Conservation (phyloP, 768 basidiomycete genomes). For the Megacollybia marginata region DNA sequence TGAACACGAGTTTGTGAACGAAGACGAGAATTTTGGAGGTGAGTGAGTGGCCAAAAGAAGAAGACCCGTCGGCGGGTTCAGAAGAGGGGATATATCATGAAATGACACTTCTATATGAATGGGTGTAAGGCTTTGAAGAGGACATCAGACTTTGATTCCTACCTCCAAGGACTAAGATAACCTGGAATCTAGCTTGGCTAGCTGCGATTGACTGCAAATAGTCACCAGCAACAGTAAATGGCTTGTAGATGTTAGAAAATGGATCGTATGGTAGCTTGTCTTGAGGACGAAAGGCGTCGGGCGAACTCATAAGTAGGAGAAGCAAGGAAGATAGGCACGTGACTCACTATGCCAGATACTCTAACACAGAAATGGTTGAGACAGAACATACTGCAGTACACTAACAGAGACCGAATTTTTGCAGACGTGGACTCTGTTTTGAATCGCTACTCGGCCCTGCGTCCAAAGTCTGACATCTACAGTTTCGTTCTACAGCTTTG, state of each 20-base stretch:
- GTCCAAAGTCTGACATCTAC: constrained; percentile 55
- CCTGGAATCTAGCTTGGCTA: not conserved
- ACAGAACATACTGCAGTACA: constrained; percentile 36
- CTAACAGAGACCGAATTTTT: constrained; percentile 32
- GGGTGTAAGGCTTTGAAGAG: not conserved
- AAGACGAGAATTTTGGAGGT: not conserved
- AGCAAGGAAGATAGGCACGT: not conserved
- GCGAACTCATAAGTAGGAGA: not conserved
- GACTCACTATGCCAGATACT: constrained; percentile 14
- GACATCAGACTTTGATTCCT: not conserved
- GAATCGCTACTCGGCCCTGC: constrained; percentile 31
- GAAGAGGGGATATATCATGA: too few species aligned
- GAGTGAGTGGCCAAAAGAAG: not conserved
- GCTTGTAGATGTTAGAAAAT: not conserved
- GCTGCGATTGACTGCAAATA: not conserved
- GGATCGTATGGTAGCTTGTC: not conserved
- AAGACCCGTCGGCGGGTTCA: not conserved
- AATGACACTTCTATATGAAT: too few species aligned
- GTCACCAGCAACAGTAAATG: not conserved
- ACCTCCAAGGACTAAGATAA: not conserved
- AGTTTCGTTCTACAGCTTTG: constrained; percentile 24
- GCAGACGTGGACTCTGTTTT: constrained; percentile 40
- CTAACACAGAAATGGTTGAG: constrained; percentile 43
- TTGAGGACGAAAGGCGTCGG: not conserved
- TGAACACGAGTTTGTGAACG: not conserved